Evolutionary conservation across 768 basidiomycete species (phyloP), one percentile per base, ranked within the genome.

Genomic region (Fibroporia radiculosa): DNA sequence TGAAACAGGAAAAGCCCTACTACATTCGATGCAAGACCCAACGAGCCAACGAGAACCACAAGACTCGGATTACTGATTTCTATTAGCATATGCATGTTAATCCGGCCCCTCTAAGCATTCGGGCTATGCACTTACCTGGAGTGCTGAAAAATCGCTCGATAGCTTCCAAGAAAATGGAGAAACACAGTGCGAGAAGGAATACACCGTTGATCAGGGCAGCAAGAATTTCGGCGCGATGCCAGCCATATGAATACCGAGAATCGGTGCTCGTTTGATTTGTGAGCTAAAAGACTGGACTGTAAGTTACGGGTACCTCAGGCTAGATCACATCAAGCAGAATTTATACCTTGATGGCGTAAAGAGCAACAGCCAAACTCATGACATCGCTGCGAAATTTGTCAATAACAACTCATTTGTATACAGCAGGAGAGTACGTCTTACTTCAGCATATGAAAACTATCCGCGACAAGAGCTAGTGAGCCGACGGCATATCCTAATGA

Each of bases 391-490:
- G 35, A 59, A 55, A 35, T 28, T 8, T 43, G 47, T 48, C 25
- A 47, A 38, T 10, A 32, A 14, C 14, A 18, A 33, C 31, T 6
- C 3, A 33, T n/a, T 22, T 6, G 8, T 4, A 29, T 27, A 16
- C n/a, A 32, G 35, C 7, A 19, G 25, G 8, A 29, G 7, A 22
- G 14, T 0, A 18, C 41, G 12, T 40, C 13, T 49, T 52, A 93
- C 93, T 97, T 97, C 68, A 97, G 82, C 93, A 96, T 98, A 68
- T 98, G 95, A 65, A 98, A 98, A 53, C 86, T 87, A 67, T 97
- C 95, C 6, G 95, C 95, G 37, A 99, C 82, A 43, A 98, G 82
- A 1, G 93, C 93, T 1, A 97, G 78, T 1, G 92, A 95, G 24
- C 92, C 92, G 44, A 96, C 91, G n/a, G 85, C 80, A 81, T 95